Percentiles rank a stretch among this genome's conserved stretches.
Conservation (phyloP, 129 eudicot genomes). For the Oenanthe sinensis region DNA sequence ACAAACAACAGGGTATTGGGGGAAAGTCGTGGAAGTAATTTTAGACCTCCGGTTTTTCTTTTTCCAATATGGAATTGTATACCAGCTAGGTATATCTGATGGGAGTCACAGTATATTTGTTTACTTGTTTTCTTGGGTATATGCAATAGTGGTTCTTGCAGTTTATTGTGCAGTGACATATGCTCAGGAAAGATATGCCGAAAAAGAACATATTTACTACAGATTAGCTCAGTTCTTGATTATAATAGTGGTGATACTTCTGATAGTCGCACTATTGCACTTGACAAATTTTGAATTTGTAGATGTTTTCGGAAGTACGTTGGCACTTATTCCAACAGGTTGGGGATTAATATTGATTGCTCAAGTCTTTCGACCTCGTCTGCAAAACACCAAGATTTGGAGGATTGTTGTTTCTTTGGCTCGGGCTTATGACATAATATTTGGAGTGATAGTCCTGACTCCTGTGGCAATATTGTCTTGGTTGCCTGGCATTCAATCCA, state of each 20-base stretch:
- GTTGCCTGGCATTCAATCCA: constrained; percentile 87
- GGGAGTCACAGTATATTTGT: constrained; percentile 61
- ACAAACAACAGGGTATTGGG: constrained; percentile 78
- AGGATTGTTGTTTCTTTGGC: constrained; percentile 62
- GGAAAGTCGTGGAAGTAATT: constrained; percentile 58
- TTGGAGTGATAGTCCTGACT: constrained; percentile 71
- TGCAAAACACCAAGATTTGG: constrained; percentile 60
- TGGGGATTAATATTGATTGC: constrained; percentile 86
- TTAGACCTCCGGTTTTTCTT: constrained; percentile 84
- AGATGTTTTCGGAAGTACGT: constrained; percentile 62
- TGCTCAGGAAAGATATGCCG: constrained; percentile 67
- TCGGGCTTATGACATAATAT: constrained; percentile 71
- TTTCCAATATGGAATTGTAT: constrained; percentile 83
- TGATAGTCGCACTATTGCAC: constrained; percentile 42
- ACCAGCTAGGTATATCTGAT: constrained; percentile 74
- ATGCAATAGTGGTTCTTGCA: constrained; percentile 47
- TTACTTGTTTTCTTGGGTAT: constrained; percentile 83
- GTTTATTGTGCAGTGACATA: constrained; percentile 39
- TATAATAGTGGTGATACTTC: constrained; percentile 42
- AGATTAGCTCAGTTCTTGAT: constrained; percentile 79
- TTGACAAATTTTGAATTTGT: constrained; percentile 52
- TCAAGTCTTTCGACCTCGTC: constrained; percentile 59
- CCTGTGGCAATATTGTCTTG: constrained; percentile 79
- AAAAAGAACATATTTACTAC: constrained; percentile 73
- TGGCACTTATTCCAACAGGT: constrained; percentile 88